phyloP scores from a whole-genome alignment of 495 filamentous ascomycete genomes.

The Lophiostoma macrostomum region DNA sequence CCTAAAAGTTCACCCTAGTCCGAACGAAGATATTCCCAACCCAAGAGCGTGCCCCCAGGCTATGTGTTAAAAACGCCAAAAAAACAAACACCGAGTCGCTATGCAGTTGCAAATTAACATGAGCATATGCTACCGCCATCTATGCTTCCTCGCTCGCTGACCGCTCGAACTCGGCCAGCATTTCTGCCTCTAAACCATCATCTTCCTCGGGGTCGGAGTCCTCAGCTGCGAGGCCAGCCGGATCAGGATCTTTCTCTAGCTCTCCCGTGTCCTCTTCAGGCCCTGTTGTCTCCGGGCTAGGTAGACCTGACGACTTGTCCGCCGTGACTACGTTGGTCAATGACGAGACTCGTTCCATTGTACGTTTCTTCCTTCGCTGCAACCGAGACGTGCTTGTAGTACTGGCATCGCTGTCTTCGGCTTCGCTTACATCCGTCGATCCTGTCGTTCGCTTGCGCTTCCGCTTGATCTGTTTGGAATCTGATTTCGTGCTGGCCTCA shows the following conservation, averaged over 20 bases:
- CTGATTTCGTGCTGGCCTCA: constrained; percentile 11
- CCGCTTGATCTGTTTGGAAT: constrained; percentile 31
- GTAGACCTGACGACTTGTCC: constrained; percentile 37
- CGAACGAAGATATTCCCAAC: constrained; percentile 8
- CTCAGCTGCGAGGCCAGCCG: constrained; percentile 44
- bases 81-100: constrained; percentile 31
- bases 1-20: not conserved
- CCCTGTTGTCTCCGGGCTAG: constrained; percentile 49
- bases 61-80: constrained; percentile 7
- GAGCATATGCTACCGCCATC: constrained; percentile 2
- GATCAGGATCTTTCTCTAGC: constrained; percentile 32
- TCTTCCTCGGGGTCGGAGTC: constrained; percentile 35
- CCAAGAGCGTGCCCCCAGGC: not conserved
- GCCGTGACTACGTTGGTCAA: constrained; percentile 41
- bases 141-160: constrained; percentile 9
- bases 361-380: constrained; percentile 45
- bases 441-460: constrained; percentile 39
- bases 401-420: constrained; percentile 51
- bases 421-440: constrained; percentile 41
- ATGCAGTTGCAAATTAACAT: constrained; percentile 31
- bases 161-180: constrained; percentile 61
- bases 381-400: constrained; percentile 49
- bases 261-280: constrained; percentile 50
- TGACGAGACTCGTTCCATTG: constrained; percentile 40
- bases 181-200: constrained; percentile 63